Conservation (phyloP, 176 grass and related monocot species). For the Rhipidocladum racemiflorum region DNA sequence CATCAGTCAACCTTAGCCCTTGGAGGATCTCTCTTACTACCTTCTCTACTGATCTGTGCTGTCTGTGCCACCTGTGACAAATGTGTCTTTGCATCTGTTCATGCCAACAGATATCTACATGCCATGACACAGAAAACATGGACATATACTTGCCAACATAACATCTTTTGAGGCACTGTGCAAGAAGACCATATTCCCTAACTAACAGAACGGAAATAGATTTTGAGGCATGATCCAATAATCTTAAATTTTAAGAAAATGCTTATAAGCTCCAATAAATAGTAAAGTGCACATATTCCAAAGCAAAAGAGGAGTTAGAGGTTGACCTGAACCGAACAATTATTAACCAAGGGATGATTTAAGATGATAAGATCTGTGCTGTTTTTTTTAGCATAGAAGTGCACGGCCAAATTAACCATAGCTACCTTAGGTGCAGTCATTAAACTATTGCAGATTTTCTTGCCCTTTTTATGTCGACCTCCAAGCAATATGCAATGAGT, state of each 20-base stretch:
- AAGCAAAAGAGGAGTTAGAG: constrained; percentile 7
- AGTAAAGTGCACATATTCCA: not conserved
- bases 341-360: not conserved
- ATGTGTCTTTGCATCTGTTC: not conserved
- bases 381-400: constrained; percentile 7
- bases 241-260: not conserved
- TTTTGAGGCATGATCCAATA: not conserved
- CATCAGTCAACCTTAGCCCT: no score
- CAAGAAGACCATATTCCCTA: not conserved
- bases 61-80: no score
- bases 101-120: not conserved
- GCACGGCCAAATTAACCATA: not conserved
- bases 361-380: not conserved
- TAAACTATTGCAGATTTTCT: not conserved
- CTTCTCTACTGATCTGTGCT: no score
- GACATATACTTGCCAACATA: not conserved
- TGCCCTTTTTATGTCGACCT: not conserved
- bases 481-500: constrained; percentile 11
- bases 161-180: not conserved
- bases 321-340: not conserved
- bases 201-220: not conserved
- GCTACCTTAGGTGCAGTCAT: constrained; percentile 1
- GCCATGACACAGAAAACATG: not conserved
- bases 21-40: no score
- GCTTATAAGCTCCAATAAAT: not conserved